Base-by-base conservation (phyloP, 345 rosid species). In the Salix suchowensis region DNA sequence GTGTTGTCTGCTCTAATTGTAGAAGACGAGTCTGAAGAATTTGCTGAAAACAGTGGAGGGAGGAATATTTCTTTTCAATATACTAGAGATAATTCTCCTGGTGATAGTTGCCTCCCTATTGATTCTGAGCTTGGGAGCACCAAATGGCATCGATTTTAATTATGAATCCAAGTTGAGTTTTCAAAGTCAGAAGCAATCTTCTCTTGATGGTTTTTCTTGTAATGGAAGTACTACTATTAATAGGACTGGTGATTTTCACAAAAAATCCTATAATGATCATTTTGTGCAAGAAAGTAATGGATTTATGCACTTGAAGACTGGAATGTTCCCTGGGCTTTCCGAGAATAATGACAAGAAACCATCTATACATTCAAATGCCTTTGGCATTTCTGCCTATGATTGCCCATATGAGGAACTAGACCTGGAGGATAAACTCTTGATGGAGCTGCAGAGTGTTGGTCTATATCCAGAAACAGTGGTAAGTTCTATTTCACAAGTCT, bases 391-490 rank as follows among this genome's bases (percentile, higher is more conserved):
- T 80, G 71, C 82, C 14, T 52, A 67, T 66, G 81, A 84, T 83
- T 65, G 82, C 68, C 78, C 73, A 26, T 86, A 89, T 75, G 78
- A 77, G 82, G 84, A 86, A 18, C 75, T 80, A 50, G 78, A 72
- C 77, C 62, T 87, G 26, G 82, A 84, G 70, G 86, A 85, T 69
- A 87, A 70, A 77, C 81, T 86, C 72, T 54, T 86, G 66, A 50
- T 83, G 82, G 92, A 89, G 81, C 85, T 89, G 71, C 90, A 86
- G 83, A 86, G 85, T 74, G 73, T 89, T 77, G 90, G 88, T 39
- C 70, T 87, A 60, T 76, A 50, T 73, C 85, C 83, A 19, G 90
- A 89, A 74, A 64, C 80, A 72, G 85, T 89, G 89, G 92, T 89
- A 84, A 74, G 18, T 28, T 61, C 21, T 67, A 11, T 40, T 65